Base-by-base conservation (phyloP, 352 stramenopile genomes). In the Elongisporangium prolatum region DNA sequence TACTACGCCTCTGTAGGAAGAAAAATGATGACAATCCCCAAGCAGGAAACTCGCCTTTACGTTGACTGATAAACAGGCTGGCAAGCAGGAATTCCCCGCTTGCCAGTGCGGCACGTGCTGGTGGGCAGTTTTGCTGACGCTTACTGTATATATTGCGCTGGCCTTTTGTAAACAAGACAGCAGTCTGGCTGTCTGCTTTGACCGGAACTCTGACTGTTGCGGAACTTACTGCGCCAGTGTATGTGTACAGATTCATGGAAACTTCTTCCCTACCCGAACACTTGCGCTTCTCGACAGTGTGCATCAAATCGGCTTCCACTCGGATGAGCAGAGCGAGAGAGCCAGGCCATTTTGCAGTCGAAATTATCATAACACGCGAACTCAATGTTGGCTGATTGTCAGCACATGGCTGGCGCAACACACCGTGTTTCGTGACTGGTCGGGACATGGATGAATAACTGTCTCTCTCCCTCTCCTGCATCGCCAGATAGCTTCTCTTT, bases 381-480 rank as follows among this genome's bases (percentile, higher is more conserved):
- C 10, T 16, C 2, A 1, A 6, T 44, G 7, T 17, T 17, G 34
- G 34, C 34, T 44, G 34, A 44, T 44, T 4, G 34, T 13, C 1
- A 44, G 10, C 34, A 14, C 2, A 7, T 44, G 34, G 34, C 9
- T 44, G 34, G 34, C 1, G 11, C 11, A 7, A 34, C 10, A 13
- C 34, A 44, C 34, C 34, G 1, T 44, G 34, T 44, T 44, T 44
- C 11, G 34, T 44, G 14, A 44, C 34, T 44, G 34, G 4, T 44
- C 34, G 34, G 34, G 34, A 44, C 34, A 44, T 44, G 56, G 56
- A 56, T 61, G 18, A 55, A 40, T 50, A 61, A 61, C 49, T 56
- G 56, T 52, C 56, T 61, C 56, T 56, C 21, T 61, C 17, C 20
- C 21, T 16, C 14, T 18, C 28, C 21, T n/a, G 14, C 49, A n/a